Conservation (phyloP, 495 filamentous ascomycete genomes). For the Staphylotrichum tortipilum region DNA sequence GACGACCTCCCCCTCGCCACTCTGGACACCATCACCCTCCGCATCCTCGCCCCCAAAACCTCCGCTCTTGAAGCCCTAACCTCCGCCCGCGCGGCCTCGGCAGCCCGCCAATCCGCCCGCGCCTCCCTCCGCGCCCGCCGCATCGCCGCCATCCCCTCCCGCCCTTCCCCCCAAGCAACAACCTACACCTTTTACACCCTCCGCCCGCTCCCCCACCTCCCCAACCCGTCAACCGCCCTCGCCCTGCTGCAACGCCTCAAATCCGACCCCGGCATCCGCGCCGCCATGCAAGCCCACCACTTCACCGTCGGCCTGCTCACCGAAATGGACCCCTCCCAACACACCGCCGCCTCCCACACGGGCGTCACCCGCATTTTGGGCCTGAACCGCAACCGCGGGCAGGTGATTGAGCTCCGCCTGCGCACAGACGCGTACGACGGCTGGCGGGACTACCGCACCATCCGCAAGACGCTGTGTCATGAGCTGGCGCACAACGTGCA, state of each 20-base stretch:
- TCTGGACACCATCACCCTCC: constrained; percentile 49
- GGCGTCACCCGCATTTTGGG: constrained; percentile 66
- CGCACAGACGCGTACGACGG: constrained; percentile 92
- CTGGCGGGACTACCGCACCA: constrained; percentile 82
- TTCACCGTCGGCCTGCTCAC: constrained; percentile 84
- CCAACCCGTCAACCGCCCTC: constrained; percentile 56
- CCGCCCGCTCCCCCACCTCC: constrained; percentile 70
- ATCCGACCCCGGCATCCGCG: constrained; percentile 75
- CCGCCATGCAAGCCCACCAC: constrained; percentile 71
- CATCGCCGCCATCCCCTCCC: constrained; percentile 23
- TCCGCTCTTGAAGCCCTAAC: constrained; percentile 42
- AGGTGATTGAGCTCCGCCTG: constrained; percentile 84
- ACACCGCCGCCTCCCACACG: constrained; percentile 62
- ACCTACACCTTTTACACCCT: constrained; percentile 76
- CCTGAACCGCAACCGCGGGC: constrained; percentile 77
- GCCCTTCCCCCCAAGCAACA: constrained; percentile 35
- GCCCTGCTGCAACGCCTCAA: constrained; percentile 70
- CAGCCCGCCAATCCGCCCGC: constrained; percentile 11
- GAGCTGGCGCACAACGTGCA: constrained; percentile 90
- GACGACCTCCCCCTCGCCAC: constrained; percentile 36
- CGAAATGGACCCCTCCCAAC: constrained; percentile 84
- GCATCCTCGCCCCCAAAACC: constrained; percentile 52
- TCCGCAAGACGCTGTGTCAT: constrained; percentile 87
- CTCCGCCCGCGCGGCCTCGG: constrained; percentile 36
- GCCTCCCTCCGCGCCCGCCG: constrained; percentile 20